Base-by-base conservation (phyloP, 108 stramenopile species). In the Skeletonema potamos region DNA sequence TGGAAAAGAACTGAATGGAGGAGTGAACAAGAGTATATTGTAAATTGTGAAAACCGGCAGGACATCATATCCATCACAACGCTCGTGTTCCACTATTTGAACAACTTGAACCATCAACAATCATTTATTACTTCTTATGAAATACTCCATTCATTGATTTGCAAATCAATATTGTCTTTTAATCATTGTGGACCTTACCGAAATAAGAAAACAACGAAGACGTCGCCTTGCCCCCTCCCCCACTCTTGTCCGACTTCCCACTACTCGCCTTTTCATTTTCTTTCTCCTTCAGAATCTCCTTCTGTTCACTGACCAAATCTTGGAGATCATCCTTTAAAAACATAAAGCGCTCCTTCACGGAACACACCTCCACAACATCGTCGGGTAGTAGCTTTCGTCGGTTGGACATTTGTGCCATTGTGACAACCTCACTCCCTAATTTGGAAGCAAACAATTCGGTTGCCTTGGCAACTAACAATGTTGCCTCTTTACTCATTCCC, bases 401-500 rank as follows among this genome's bases (percentile, higher is more conserved):
- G 65, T 96, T 93, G 54, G 88, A 89, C 39, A 93, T 69, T 41
- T 82, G 81, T 9, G 92, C 91, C 64, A 92, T 89, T 2, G 58
- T 66, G 18, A 85, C 82, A 37, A 84, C 67, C 58, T 91, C 89
- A 26, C 62, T 71, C 29, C 89, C 96, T 39, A 93, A 58, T 41
- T 90, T 82, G 34, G 48, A 60, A 9, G 81, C 70, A 70, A 86
- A 85, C 11, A 94, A 59, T 82, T 97, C 94, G 0, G 94, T 81
- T 4, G 92, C 89, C 63, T 93, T 90, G 56, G 90, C 81, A 12
- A 97, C 78, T 13, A 95, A 69, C 68, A 85, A 33, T 28, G 87
- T 56, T 7, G 91, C 91, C 85, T 95, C 94, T 61, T 94, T 96
- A 69, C 85, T 84, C 9, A 97, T 66, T 0, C 84, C 83, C 22